Base-by-base conservation (phyloP, 2,329 filamentous ascomycete genomes). In the Pseudopithomyces chartarum region DNA sequence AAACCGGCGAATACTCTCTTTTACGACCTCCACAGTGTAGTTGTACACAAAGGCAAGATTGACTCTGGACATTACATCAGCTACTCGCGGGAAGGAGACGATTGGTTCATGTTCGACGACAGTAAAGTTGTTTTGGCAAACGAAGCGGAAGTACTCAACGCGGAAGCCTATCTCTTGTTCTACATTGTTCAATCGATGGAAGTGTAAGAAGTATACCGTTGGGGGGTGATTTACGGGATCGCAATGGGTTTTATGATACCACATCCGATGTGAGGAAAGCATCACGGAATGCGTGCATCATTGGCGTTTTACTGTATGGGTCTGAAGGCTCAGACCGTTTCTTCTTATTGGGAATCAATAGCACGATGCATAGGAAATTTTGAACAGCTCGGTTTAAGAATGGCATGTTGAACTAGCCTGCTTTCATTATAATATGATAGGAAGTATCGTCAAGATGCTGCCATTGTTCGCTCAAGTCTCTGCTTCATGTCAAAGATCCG, bases 51-150 rank as follows among this genome's bases (percentile, higher is more conserved):
- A 58, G 94, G 94, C 50, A 92, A 94, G 75, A 90, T 97, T 55
- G 92, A 97, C 67, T 92, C 91, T 1, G 94, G 93, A 15, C 92
- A 97, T 72, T 97, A 96, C 70, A 87, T 93, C 55, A 91, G 89
- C n/a, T 97, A 96, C 74, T 92, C 90, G 57, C 82, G 91, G 45
- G 89, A 94, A 57, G 90, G 88, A 4, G 89, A 91, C 54, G 71
- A 96, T 84, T 98, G 94, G 94, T 96, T 97, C 75, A 87, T 91
- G 54, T 97, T 97, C 77, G 96, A 98, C 70, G 94, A 98, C 72
- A 93, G 95, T 73, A 92, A 92, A 73, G 94, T 98, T 22, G 91
- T 93, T 59, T 73, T 93, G 54, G 94, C 91, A 2, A 87, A 86
- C 45, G 89, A 95, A 71, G 90, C 90, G 5, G 91, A 97, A 57